Evolutionary conservation across 495 filamentous ascomycete genomes (phyloP).

Genomic region (Emericellopsis terricola): DNA sequence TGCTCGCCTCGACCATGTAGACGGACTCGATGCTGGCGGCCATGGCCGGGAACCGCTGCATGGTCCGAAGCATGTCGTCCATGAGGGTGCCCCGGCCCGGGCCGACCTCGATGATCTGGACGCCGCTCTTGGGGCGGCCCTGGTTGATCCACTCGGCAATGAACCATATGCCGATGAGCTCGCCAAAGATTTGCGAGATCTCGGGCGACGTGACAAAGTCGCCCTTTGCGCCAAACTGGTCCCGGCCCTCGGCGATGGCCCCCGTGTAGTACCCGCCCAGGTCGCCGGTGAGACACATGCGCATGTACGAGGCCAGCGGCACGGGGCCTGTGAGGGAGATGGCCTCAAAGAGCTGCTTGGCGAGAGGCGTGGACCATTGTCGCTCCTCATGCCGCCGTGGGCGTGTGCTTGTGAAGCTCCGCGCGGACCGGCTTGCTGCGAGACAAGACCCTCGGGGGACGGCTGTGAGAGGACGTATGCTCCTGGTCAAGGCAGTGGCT

Average conservation of each 20-base stretch:
- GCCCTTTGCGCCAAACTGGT: slow-evolving; percentile 78
- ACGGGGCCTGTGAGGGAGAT: slow-evolving; percentile 82
- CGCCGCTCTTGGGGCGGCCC: slow-evolving; percentile 45
- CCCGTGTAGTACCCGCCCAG: slow-evolving; percentile 91
- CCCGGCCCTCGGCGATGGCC: slow-evolving; percentile 37
- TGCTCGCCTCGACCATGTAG: slow-evolving; percentile 82
- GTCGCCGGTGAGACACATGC: slow-evolving; percentile 85
- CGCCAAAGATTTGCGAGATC: slow-evolving; percentile 93
- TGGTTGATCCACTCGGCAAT: slow-evolving; percentile 93
- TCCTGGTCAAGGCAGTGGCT: no score
- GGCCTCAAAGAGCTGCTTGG: slow-evolving; percentile 64
- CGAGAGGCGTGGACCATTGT: slow-evolving; percentile 78
- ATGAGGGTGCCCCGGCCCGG: slow-evolving; percentile 92
- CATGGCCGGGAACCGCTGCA: slow-evolving; percentile 64
- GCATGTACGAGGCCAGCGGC: slow-evolving; percentile 88
- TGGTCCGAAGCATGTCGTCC: slow-evolving; percentile 90
- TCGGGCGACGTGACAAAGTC: slow-evolving; percentile 96
- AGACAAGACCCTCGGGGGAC: no score
- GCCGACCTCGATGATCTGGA: slow-evolving; percentile 83
- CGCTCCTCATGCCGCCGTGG: slow-evolving; percentile 16
- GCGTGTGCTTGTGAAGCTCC: not conserved
- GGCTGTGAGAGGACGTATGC: no score
- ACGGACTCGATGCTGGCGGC: slow-evolving; percentile 61
- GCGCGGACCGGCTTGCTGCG: no score
- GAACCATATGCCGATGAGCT: slow-evolving; percentile 85